phyloP scores from a whole-genome alignment of 1,284 basidiomycete species.

The Apiotrichum sp. region DNA sequence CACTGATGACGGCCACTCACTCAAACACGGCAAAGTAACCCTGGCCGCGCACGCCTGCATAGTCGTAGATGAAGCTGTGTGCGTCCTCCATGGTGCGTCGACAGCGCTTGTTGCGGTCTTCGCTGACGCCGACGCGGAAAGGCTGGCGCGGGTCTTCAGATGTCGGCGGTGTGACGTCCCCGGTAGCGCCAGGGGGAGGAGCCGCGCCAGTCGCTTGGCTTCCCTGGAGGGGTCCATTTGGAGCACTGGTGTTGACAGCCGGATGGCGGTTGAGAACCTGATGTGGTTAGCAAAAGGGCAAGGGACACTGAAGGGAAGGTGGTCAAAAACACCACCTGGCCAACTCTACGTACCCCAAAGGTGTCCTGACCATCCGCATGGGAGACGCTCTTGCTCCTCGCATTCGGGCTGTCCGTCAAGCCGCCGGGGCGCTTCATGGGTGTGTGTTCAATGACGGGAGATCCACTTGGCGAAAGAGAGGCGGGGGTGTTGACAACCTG shows the following conservation, averaged over 20 bases:
- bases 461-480: slow-evolving; percentile 11
- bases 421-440: slow-evolving; percentile 29
- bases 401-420: slow-evolving; percentile 52
- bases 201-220: background rate
- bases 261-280: slow-evolving; percentile 48
- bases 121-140: slow-evolving; percentile 76
- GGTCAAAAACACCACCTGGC: too few relatives aligned
- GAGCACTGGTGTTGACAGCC: slow-evolving; percentile 18
- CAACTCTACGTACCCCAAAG: slow-evolving; percentile 57
- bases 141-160: background rate
- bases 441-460: slow-evolving; percentile 7
- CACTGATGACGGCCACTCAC: slow-evolving; percentile 23
- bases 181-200: background rate
- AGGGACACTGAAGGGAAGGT: background rate
- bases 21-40: slow-evolving; percentile 98
- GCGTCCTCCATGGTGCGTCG: slow-evolving; percentile 96
- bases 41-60: slow-evolving; percentile 81
- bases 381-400: slow-evolving; percentile 68
- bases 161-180: background rate
- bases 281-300: slow-evolving; percentile 30
- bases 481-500: slow-evolving; percentile 10
- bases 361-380: slow-evolving; percentile 65
- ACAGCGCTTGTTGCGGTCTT: slow-evolving; percentile 75
- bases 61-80: slow-evolving; percentile 92
- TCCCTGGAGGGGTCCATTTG: background rate